These are phyloP conservation scores for Davidsoniella eucalypti DNA, from an alignment of 2,329 filamentous ascomycete species.

Conservation along the genomic window DNA sequence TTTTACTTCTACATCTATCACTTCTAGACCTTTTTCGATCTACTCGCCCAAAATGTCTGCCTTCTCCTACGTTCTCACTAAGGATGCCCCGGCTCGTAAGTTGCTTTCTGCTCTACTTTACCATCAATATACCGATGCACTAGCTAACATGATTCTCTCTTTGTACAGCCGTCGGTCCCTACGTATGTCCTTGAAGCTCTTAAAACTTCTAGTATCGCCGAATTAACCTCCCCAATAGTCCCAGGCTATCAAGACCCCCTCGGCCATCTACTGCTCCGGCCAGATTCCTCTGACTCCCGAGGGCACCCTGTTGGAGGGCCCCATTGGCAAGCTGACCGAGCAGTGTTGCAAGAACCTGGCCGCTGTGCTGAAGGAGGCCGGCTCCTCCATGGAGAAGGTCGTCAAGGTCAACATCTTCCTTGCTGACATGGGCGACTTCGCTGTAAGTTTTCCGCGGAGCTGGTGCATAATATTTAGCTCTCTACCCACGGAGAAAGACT, in stretches of 20 bases:
- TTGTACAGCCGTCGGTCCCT: slow-evolving; percentile 40
- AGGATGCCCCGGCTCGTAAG: slow-evolving; percentile 42
- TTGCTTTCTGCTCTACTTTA: slow-evolving; percentile 13
- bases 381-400: slow-evolving; percentile 59
- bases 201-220: background rate
- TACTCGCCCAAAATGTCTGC: slow-evolving; percentile 10
- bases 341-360: slow-evolving; percentile 60
- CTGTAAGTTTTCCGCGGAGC: slow-evolving; percentile 23
- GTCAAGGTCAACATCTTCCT: slow-evolving; percentile 91
- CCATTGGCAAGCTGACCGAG: slow-evolving; percentile 46
- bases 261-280: slow-evolving; percentile 50
- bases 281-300: slow-evolving; percentile 53
- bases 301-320: slow-evolving; percentile 39
- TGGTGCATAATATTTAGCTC: background rate
- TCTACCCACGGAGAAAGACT: background rate
- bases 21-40: slow-evolving; percentile 4
- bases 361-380: slow-evolving; percentile 68
- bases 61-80: slow-evolving; percentile 32
- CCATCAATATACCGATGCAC: background rate
- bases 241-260: slow-evolving; percentile 49
- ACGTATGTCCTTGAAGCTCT: slow-evolving; percentile 29
- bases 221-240: slow-evolving; percentile 26
- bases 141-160: background rate
- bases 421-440: slow-evolving; percentile 79
- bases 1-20: background rate